Evolutionary conservation across 2,329 filamentous ascomycete species (phyloP).

Genomic region (Paecilomyces fulvus): DNA sequence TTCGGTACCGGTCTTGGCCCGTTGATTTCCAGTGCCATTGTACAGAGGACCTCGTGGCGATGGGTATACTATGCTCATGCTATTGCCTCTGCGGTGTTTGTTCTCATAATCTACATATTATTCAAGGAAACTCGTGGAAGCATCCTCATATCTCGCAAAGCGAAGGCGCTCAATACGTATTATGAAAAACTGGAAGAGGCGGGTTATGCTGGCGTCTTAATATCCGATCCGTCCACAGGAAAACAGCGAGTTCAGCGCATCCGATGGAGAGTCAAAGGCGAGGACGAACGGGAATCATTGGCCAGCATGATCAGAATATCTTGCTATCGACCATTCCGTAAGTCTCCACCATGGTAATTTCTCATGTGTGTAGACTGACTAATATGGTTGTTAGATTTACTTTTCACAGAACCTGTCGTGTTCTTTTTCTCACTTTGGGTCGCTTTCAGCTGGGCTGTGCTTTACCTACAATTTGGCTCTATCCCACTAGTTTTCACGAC

Average conservation of each 20-base stretch:
- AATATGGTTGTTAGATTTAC: slow-evolving; percentile 34
- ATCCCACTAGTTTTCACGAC: slow-evolving; percentile 68
- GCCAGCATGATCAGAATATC: slow-evolving; percentile 64
- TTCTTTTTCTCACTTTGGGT: slow-evolving; percentile 79
- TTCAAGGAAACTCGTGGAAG: slow-evolving; percentile 78
- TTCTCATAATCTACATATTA: slow-evolving; percentile 56
- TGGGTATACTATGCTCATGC: slow-evolving; percentile 87
- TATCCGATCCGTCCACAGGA: slow-evolving; percentile 23
- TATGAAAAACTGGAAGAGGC: slow-evolving; percentile 63
- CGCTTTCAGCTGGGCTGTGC: slow-evolving; percentile 77
- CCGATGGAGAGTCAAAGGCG: slow-evolving; percentile 70
- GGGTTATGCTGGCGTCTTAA: slow-evolving; percentile 51
- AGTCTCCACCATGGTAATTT: slow-evolving; percentile 16
- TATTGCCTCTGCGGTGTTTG: slow-evolving; percentile 57
- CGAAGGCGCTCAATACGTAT: slow-evolving; percentile 64
- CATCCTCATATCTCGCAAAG: slow-evolving; percentile 70
- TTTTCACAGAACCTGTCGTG: slow-evolving; percentile 56
- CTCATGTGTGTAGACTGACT: not conserved
- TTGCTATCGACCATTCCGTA: slow-evolving; percentile 64
- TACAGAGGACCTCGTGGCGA: slow-evolving; percentile 61
- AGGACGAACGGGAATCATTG: slow-evolving; percentile 65
- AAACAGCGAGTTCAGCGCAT: slow-evolving; percentile 45
- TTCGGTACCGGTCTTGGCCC: slow-evolving; percentile 74
- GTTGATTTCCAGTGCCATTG: slow-evolving; percentile 61
- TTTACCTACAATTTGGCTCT: slow-evolving; percentile 77